These are phyloP conservation scores for Cordyceps javanica DNA, from an alignment of 2,329 filamentous ascomycete species.

Conservation along the genomic window DNA sequence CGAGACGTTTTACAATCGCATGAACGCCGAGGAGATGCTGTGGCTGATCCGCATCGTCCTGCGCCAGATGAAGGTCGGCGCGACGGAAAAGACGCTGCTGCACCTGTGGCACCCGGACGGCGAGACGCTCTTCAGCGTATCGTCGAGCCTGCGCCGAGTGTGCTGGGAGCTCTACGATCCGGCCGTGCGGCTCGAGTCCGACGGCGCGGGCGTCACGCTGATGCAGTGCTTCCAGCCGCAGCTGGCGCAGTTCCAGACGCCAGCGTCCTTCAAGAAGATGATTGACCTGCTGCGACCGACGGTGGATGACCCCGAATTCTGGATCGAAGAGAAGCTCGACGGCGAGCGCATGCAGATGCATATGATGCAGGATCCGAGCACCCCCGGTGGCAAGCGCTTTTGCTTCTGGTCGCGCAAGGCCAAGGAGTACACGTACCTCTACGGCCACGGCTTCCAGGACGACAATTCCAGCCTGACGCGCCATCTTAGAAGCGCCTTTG, in stretches of 20 bases:
- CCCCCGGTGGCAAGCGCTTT: slow-evolving; percentile 67
- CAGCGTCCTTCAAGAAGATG: slow-evolving; percentile 71
- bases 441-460: slow-evolving; percentile 71
- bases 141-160: slow-evolving; percentile 80
- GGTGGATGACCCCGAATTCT: slow-evolving; percentile 71
- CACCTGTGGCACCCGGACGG: slow-evolving; percentile 76
- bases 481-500: slow-evolving; percentile 72
- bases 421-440: slow-evolving; percentile 93
- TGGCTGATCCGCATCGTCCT: slow-evolving; percentile 94
- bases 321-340: slow-evolving; percentile 97
- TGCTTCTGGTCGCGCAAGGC: slow-evolving; percentile 93
- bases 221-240: slow-evolving; percentile 98
- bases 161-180: slow-evolving; percentile 90
- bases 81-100: slow-evolving; percentile 84
- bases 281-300: slow-evolving; percentile 60
- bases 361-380: slow-evolving; percentile 64
- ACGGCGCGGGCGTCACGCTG: slow-evolving; percentile 67
- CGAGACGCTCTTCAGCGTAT: slow-evolving; percentile 78
- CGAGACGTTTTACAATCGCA: slow-evolving; percentile 75
- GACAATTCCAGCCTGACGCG: slow-evolving; percentile 72
- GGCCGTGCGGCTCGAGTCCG: slow-evolving; percentile 63
- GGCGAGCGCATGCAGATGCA: slow-evolving; percentile 97
- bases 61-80: slow-evolving; percentile 66
- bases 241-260: slow-evolving; percentile 84
- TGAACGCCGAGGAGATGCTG: slow-evolving; percentile 89